A percentile compares a stretch with the other conserved stretches of the same genome.
phyloP scores from a whole-genome alignment of 768 basidiomycete genomes.

The Tephrocybe sp. region DNA sequence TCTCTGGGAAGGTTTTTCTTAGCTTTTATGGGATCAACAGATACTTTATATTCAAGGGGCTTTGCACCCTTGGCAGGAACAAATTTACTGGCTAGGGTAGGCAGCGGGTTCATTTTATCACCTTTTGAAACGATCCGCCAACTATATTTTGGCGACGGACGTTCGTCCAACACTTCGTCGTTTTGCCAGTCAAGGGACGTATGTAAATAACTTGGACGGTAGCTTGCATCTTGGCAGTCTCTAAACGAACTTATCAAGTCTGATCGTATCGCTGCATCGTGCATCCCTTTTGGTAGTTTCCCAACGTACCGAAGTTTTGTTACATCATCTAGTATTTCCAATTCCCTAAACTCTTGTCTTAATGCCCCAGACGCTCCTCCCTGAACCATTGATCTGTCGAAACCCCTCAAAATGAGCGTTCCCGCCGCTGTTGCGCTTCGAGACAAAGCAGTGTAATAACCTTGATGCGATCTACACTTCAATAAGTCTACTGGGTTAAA shows the following conservation, averaged over 20 bases:
- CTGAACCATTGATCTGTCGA: constrained; percentile 23
- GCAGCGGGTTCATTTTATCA: not conserved
- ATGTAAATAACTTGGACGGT: constrained; percentile 19
- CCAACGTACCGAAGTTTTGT: constrained; percentile 21
- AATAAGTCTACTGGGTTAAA: constrained; percentile 18
- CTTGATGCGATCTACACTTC: constrained; percentile 18
- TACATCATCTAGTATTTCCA: constrained; percentile 35
- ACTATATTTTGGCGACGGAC: not conserved
- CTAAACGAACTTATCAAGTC: constrained; percentile 20
- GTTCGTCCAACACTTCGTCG: constrained; percentile 14
- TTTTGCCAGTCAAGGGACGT: constrained; percentile 17
- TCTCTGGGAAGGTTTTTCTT: not conserved
- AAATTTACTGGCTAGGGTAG: not conserved
- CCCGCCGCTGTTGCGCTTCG: constrained; percentile 24
- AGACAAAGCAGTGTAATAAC: constrained; percentile 30
- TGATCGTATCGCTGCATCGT: constrained; percentile 17
- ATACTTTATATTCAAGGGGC: not conserved
- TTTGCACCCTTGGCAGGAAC: not conserved
- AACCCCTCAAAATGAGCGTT: constrained; percentile 27
- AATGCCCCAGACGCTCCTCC: constrained; percentile 24
- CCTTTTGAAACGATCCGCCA: not conserved
- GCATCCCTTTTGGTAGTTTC: constrained; percentile 14
- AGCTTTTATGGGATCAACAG: not conserved
- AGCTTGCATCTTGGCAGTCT: constrained; percentile 17
- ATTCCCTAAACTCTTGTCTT: constrained; percentile 31